Evolutionary conservation across 1,284 basidiomycete genomes (phyloP), one percentile per base, ranked within the genome.

Genomic region (Rhizoctonia solani): DNA sequence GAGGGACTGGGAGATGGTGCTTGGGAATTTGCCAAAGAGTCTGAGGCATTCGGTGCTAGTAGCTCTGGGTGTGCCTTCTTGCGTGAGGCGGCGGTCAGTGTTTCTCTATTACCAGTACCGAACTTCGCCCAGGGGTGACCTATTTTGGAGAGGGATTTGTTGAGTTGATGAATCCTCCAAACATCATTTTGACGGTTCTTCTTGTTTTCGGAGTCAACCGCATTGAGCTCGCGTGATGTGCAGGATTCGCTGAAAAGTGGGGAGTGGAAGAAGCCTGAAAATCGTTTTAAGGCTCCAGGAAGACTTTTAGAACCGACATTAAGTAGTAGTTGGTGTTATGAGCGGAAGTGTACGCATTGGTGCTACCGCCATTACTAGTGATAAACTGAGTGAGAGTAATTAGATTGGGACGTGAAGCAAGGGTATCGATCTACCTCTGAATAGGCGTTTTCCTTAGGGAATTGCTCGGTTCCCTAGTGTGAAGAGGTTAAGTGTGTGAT

Each of bases 121-220:
- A 99, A 99, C 76, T 98, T 97, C 72, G 84, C 86, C 87, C 93
- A 99, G 0, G 87, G 85, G 76, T 99, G 96, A 1, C 88, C 88
- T 0, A 82, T 81, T 71, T 85, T 87, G 69, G 87, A 90, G 44
- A 98, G 85, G 71, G 89, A 85, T 79, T 99, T 99, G 78, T 94
- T 95, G 27, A 98, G 81, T 78, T 99, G 97, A 79, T 92, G 98
- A 66, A 95, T 87, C n/a, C 97, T 87, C 95, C 95, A 98, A 74
- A 90, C 81, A 76, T 99, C 96, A n/a, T 81, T 82, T 78, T 98
- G 96, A 58, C 94, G 84, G 76, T 99, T 99, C 82, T 99, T 99
- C 82, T 94, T 95, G 83, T 99, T 92, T 76, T 99, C 97, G 0
- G 95, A 98, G 76, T 99, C 91, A 39, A 99, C 97, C 1, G 97